Evolutionary conservation across 2,329 filamentous ascomycete species (phyloP).

Genomic region (Hypoxylon sp.): DNA sequence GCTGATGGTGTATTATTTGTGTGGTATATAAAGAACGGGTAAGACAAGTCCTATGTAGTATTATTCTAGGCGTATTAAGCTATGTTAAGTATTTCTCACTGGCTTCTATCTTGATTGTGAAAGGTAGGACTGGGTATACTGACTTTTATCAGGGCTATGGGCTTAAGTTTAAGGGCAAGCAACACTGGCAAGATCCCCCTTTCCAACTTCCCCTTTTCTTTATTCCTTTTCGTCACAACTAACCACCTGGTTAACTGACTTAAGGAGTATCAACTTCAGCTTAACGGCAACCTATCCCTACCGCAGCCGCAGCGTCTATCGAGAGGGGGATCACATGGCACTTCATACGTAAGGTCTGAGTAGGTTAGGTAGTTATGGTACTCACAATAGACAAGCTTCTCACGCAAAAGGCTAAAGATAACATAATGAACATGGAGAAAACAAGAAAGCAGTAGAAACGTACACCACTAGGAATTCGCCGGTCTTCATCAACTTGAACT

Average conservation of each 20-base stretch:
- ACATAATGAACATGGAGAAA: background rate
- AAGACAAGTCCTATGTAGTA: background rate
- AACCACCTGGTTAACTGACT: background rate
- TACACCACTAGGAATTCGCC: constrained; percentile 15
- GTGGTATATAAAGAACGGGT: background rate
- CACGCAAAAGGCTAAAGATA: background rate
- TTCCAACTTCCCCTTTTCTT: background rate
- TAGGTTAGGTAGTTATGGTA: too few relatives aligned
- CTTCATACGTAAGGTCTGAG: too few relatives aligned
- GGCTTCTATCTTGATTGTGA: background rate
- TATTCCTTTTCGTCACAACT: background rate
- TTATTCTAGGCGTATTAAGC: background rate
- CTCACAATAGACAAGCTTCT: background rate
- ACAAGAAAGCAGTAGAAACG: background rate
- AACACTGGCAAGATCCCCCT: too few relatives aligned
- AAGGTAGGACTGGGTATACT: background rate
- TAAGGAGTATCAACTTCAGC: too few relatives aligned
- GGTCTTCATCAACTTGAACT: constrained; percentile 3
- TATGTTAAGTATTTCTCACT: background rate
- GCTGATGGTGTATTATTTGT: background rate
- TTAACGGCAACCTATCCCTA: too few relatives aligned
- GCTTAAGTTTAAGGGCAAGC: background rate
- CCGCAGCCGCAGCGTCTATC: too few relatives aligned
- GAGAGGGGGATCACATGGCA: too few relatives aligned
- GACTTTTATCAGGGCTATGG: background rate